Evolutionary conservation across 2,329 filamentous ascomycete species (phyloP), one percentile per base, ranked within the genome.

Genomic region (Sclerotinia sclerotiorum): DNA sequence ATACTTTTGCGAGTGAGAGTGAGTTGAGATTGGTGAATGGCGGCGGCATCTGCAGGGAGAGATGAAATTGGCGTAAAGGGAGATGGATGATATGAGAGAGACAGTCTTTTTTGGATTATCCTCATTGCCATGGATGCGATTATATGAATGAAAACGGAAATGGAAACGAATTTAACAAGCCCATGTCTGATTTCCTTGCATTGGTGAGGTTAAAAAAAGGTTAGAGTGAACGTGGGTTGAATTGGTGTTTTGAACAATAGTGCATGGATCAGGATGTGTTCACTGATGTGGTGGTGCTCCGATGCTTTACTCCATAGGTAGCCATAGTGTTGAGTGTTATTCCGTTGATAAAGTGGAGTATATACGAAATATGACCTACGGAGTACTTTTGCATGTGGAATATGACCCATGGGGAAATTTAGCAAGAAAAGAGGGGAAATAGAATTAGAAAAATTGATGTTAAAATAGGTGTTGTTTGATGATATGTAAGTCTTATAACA

Each of bases 221-320:
- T 27, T 11, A 39, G n/a, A 27, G 13, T 44, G n/a, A 58, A 58
- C 35, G 55, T 44, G 42, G 42, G 57, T 61, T 48, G 51, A 54
- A 27, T 51, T n/a, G 49, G 19, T 19, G 52, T 56, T 56, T 56
- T 56, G 54, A 56, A 39, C 29, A 56, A 35, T 55, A 15, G 19
- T 56, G 54, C 54, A 56, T 56, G 54, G 54, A 57, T 57, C 55
- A 57, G 35, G 55, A 57, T 42, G 55, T 39, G 32, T 57, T 57
- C 55, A 57, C 21, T 2, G 29, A 5, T 5, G 39, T 11, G 15
- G 13, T 2, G 54, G 19, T 13, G 39, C 39, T 42, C 39, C 39
- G 39, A 42, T 42, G 39, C 39, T 42, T 42, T 39, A 13, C 39
- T 39, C 39, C 39, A 13, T 39, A 39, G 35, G 5, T 6, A 35